phyloP scores from a whole-genome alignment of 345 rosid genomes.

The Sapria himalayana region DNA sequence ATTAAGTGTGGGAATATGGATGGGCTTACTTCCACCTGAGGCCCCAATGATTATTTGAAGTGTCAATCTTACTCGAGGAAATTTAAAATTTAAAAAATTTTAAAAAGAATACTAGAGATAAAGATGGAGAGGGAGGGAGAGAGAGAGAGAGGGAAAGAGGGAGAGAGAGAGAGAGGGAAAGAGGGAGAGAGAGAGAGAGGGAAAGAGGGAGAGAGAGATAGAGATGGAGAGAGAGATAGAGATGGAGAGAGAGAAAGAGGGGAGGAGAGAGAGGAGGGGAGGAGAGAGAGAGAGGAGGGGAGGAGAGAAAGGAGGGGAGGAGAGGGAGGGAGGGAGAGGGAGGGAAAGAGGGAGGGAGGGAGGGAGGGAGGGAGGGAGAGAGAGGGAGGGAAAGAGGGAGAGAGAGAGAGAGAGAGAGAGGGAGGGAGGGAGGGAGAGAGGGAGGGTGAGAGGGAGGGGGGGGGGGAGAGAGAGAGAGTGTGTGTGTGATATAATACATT shows the following conservation, averaged over 20 bases:
- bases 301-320: not conserved
- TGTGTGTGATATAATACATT: no score
- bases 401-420: not conserved
- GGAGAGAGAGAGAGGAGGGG: not conserved
- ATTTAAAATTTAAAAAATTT: not conserved
- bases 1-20: no score
- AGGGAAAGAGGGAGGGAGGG: not conserved
- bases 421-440: not conserved
- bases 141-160: not conserved
- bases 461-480: not conserved
- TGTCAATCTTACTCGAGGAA: not conserved
- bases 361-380: not conserved
- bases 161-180: not conserved
- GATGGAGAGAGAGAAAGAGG: no score
- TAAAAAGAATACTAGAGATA: not conserved
- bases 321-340: not conserved
- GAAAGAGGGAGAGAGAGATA: no score
- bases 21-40: not conserved
- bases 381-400: not conserved
- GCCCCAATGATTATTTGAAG: not conserved
- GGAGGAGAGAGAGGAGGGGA: not conserved
- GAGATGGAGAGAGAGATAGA: no score
- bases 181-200: not conserved
- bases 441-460: not conserved
- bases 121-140: no score